These are phyloP conservation scores for Trapa bicornis DNA, from an alignment of 345 rosid species.

Conservation along the genomic window DNA sequence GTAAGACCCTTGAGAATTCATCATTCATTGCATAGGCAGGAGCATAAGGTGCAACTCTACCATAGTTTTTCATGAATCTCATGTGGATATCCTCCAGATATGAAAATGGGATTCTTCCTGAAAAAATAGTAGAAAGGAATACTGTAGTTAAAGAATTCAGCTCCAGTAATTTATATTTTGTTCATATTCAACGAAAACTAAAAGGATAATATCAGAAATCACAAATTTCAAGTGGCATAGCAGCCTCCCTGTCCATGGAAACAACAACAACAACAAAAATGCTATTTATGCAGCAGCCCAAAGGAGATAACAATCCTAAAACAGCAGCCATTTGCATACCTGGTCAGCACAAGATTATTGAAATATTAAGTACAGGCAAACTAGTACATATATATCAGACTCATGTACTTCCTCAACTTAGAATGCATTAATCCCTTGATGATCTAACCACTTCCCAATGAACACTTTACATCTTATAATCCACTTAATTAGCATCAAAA, in stretches of 20 bases:
- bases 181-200: neutral
- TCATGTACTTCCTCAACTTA: too few species aligned
- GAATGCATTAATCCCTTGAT: neutral
- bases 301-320: neutral
- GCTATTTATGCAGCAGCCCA: neutral
- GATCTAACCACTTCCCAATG: neutral
- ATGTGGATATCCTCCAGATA: conserved; percentile 91
- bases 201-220: neutral
- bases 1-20: conserved; percentile 96
- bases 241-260: neutral
- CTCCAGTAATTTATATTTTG: neutral
- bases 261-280: neutral
- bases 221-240: neutral
- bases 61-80: conserved; percentile 97
- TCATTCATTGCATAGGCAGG: conserved; percentile 98
- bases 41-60: conserved; percentile 64
- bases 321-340: neutral
- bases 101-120: conserved; percentile 97
- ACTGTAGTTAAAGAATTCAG: neutral
- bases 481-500: neutral
- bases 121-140: neutral
- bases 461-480: neutral
- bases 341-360: neutral
- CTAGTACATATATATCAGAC: neutral
- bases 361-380: neutral